Percentiles rank a stretch among this genome's conserved stretches.
phyloP scores from a whole-genome alignment of 106 monocot species.

The Dactylorhiza incarnata region DNA sequence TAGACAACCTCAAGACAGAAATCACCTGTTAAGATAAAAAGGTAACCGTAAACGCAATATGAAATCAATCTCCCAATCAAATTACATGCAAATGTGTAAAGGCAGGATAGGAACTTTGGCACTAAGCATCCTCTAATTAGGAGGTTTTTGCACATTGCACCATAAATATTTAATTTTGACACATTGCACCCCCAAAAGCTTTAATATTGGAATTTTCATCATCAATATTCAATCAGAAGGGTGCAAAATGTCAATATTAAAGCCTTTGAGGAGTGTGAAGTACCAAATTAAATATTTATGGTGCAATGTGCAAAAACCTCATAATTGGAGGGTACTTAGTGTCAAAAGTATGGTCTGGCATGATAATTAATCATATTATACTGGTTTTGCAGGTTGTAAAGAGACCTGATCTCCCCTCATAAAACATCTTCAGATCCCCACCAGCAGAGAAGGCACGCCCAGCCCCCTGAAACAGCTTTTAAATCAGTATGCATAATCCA shows the following conservation, averaged over 20 bases:
- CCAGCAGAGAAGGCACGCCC: slow-evolving; percentile 90
- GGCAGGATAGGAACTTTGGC: not conserved
- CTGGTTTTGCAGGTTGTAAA: not conserved
- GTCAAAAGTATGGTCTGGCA: too few species aligned
- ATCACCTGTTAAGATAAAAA: slow-evolving; percentile 29
- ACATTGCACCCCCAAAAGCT: too few species aligned
- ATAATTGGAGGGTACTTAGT: not conserved
- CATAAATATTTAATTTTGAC: too few species aligned
- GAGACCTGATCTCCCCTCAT: slow-evolving; percentile 59
- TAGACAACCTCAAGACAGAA: slow-evolving; percentile 82
- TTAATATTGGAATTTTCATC: too few species aligned
- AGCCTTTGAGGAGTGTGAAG: too few species aligned
- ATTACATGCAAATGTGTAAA: not conserved
- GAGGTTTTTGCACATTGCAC: too few species aligned
- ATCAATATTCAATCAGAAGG: too few species aligned
- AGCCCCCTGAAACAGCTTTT: slow-evolving; percentile 30
- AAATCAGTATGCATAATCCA: not conserved
- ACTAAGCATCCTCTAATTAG: too few species aligned
- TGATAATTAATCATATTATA: too few species aligned
- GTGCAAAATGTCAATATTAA: too few species aligned
- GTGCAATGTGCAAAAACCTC: not conserved
- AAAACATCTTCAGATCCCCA: slow-evolving; percentile 93
- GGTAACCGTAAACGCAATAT: not conserved
- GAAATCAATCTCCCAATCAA: not conserved
- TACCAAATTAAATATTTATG: too few species aligned